Conservation (phyloP, 2,329 filamentous ascomycete species). For the Fonsecaea erecta region DNA sequence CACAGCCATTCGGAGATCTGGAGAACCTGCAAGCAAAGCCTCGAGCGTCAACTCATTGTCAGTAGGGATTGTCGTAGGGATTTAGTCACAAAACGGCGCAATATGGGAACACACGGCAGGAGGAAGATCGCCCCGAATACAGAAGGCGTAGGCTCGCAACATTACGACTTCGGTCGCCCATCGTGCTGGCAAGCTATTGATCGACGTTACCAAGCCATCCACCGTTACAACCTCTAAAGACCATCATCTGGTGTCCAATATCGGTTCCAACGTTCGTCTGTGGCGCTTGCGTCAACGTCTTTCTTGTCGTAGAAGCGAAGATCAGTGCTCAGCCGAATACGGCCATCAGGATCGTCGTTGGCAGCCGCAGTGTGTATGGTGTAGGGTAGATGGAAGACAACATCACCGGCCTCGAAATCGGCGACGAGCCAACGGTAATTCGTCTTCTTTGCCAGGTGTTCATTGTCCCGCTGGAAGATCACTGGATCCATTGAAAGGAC, state of each 20-base stretch:
- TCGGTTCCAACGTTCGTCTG: constrained; percentile 46
- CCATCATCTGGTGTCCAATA: constrained; percentile 46
- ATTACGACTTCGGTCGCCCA: neutral
- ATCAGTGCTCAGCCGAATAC: constrained; percentile 51
- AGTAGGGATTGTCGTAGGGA: neutral
- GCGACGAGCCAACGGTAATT: constrained; percentile 42
- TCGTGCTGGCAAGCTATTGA: neutral
- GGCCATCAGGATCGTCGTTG: constrained; percentile 47
- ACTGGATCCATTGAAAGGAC: constrained; percentile 29
- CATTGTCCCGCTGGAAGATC: constrained; percentile 18
- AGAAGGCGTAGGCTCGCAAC: neutral
- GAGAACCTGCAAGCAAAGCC: neutral
- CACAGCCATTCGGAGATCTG: neutral
- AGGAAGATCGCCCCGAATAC: neutral
- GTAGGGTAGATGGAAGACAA: constrained; percentile 52
- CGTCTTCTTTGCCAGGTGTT: constrained; percentile 13
- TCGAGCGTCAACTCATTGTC: neutral
- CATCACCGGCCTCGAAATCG: constrained; percentile 48
- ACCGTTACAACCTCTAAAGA: constrained; percentile 27
- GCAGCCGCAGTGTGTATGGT: constrained; percentile 48
- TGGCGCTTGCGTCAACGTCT: constrained; percentile 41
- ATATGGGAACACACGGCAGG: neutral
- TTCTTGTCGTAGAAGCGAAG: constrained; percentile 45
- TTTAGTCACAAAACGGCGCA: neutral
- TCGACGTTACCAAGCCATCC: neutral